Evolutionary conservation across 768 basidiomycete species (phyloP).

Genomic region (Boletus rufocinnamomeus): DNA sequence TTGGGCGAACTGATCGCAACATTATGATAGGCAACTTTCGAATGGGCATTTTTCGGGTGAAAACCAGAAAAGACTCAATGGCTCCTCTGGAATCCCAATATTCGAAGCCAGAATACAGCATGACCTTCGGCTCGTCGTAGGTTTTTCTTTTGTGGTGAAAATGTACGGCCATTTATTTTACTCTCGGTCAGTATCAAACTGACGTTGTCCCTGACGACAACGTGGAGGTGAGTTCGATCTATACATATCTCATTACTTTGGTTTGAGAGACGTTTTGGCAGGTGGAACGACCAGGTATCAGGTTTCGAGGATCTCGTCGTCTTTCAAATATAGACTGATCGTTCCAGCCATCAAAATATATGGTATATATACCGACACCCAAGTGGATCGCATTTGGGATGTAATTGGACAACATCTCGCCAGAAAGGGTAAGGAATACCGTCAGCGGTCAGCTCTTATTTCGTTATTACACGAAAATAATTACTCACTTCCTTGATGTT

Average conservation of each 20-base stretch:
- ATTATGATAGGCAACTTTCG: conserved; percentile 57
- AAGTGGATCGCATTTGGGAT: conserved; percentile 51
- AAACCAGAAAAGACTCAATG: conserved; percentile 63
- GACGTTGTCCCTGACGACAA: conserved; percentile 45
- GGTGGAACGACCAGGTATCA: conserved; percentile 43
- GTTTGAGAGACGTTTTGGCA: conserved; percentile 23
- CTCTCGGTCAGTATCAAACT: conserved; percentile 45
- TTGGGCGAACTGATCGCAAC: not conserved
- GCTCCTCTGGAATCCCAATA: conserved; percentile 51
- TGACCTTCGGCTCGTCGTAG: conserved; percentile 52
- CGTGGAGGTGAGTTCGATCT: conserved; percentile 25
- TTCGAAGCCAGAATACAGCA: conserved; percentile 69
- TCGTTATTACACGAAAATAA: not conserved
- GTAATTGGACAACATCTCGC: conserved; percentile 43
- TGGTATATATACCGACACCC: conserved; percentile 51
- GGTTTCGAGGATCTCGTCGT: not conserved
- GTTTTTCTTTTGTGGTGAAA: conserved; percentile 17
- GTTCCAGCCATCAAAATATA: conserved; percentile 48
- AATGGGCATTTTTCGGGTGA: conserved; percentile 67
- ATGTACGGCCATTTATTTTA: conserved; percentile 5
- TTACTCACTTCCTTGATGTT: not conserved
- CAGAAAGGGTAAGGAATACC: conserved; percentile 54
- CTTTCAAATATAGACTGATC: not conserved
- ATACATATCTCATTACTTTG: not conserved
- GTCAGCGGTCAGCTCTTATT: conserved; percentile 41